Evolutionary conservation across 106 monocot genomes (phyloP).

Genomic region (Allium cepa): DNA sequence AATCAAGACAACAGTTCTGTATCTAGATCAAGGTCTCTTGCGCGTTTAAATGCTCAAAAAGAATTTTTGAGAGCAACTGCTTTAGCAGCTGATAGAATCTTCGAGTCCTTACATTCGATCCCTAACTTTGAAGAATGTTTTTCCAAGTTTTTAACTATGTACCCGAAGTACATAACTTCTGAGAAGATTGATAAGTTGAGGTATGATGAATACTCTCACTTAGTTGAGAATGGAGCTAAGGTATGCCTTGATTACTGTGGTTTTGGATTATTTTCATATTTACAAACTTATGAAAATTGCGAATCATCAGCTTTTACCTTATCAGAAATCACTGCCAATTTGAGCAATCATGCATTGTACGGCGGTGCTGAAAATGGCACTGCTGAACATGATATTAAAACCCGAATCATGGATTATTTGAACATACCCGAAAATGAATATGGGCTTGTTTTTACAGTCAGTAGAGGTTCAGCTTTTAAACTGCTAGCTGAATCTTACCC

Average conservation of each 20-base stretch:
- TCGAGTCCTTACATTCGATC: conserved; percentile 36
- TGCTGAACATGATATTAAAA: conserved; percentile 72
- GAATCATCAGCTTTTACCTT: conserved; percentile 78
- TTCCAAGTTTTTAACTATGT: conserved; percentile 80
- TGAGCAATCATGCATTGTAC: conserved; percentile 82
- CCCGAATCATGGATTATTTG: conserved; percentile 79
- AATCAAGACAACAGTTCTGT: conserved; percentile 3
- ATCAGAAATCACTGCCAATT: conserved; percentile 78
- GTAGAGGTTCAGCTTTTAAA: conserved; percentile 83
- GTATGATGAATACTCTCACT: conserved; percentile 65
- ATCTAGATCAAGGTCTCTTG: conserved; percentile 64
- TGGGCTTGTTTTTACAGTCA: conserved; percentile 86
- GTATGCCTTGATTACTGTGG: conserved; percentile 98
- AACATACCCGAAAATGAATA: conserved; percentile 97
- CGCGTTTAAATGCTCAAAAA: conserved; percentile 78
- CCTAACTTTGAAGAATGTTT: conserved; percentile 53
- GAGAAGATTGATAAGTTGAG: conserved; percentile 57
- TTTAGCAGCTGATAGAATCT: conserved; percentile 64
- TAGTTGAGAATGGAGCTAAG: conserved; percentile 47
- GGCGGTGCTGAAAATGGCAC: conserved; percentile 87
- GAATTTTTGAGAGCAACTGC: conserved; percentile 92
- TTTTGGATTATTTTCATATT: conserved; percentile 86
- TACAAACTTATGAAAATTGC: conserved; percentile 54
- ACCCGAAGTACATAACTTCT: conserved; percentile 76
- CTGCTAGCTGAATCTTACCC: conserved; percentile 88